Evolutionary conservation across 2,329 filamentous ascomycete species (phyloP).

Genomic region (Amphichorda felina): DNA sequence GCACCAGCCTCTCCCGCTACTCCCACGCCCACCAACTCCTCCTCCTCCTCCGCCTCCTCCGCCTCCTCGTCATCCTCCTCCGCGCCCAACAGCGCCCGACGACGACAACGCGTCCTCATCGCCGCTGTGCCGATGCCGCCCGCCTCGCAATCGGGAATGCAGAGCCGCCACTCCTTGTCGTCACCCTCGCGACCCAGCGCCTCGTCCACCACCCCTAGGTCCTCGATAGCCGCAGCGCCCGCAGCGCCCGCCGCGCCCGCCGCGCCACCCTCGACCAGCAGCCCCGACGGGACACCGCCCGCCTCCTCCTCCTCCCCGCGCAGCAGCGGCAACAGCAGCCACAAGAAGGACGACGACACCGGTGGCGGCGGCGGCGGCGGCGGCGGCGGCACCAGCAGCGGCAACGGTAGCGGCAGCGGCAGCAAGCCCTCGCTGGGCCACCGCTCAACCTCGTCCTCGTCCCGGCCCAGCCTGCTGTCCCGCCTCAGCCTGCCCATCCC

Average conservation of each 20-base stretch:
- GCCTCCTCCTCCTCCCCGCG: background rate
- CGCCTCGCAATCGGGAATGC: conserved; percentile 15
- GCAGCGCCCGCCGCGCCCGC: background rate
- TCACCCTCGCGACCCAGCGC: conserved; percentile 8
- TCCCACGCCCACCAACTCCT: background rate
- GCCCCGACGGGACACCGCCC: too few relatives aligned
- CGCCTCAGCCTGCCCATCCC: conserved; percentile 37
- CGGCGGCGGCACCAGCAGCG: background rate
- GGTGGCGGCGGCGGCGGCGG: conserved; percentile 1
- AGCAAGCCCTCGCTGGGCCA: conserved; percentile 7
- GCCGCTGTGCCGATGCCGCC: conserved; percentile 9
- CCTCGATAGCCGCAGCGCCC: background rate
- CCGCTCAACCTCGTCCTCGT: conserved; percentile 9
- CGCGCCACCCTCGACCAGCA: background rate
- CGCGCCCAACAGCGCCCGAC: background rate
- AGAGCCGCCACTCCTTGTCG: conserved; percentile 13
- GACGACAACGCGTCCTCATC: conserved; percentile 2
- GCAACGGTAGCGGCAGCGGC: background rate
- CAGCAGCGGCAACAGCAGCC: background rate
- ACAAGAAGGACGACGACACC: background rate
- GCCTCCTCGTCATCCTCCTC: conserved; percentile 2
- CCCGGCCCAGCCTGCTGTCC: conserved; percentile 31
- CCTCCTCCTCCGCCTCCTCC: conserved; percentile 7
- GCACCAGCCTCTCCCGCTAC: background rate
- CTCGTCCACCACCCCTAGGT: background rate